Conservation (phyloP, 2,329 filamentous ascomycete genomes). For the Penicillium brevicompactum region DNA sequence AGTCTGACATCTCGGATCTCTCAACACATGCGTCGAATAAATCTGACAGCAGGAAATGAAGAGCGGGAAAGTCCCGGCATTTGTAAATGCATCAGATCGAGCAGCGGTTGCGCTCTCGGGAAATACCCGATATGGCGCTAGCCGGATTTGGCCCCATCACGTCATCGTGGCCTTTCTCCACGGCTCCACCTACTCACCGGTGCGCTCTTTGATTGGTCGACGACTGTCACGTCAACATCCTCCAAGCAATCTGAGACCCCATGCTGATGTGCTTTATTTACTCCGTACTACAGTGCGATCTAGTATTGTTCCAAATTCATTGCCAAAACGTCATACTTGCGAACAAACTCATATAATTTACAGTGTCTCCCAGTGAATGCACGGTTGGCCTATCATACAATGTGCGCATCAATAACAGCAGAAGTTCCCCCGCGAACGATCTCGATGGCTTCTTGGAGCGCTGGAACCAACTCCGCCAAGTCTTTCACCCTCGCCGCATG, state of each 20-base stretch:
- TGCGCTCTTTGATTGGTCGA: too few relatives aligned
- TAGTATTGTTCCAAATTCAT: too few relatives aligned
- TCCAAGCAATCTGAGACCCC: too few relatives aligned
- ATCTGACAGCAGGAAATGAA: neutral
- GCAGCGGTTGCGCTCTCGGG: neutral
- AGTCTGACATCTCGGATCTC: neutral
- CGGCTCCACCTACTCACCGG: too few relatives aligned
- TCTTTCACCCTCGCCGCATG: conserved; percentile 64
- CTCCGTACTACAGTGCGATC: too few relatives aligned
- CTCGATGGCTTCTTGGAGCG: conserved; percentile 61
- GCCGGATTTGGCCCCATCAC: neutral
- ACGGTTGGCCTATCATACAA: conserved; percentile 31
- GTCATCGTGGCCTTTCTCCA: neutral
- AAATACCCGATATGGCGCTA: neutral
- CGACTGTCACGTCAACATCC: too few relatives aligned
- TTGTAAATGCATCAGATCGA: neutral
- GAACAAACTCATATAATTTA: too few relatives aligned
- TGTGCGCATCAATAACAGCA: conserved; percentile 65
- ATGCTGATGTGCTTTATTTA: too few relatives aligned
- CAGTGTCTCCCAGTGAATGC: too few relatives aligned
- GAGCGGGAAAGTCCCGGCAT: neutral
- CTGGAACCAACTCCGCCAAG: conserved; percentile 55
- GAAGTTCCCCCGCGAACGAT: conserved; percentile 58
- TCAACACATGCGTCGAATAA: neutral
- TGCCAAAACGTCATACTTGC: too few relatives aligned